Base-by-base conservation (phyloP, 2,329 filamentous ascomycete genomes). In the Epichloe uncinata region DNA sequence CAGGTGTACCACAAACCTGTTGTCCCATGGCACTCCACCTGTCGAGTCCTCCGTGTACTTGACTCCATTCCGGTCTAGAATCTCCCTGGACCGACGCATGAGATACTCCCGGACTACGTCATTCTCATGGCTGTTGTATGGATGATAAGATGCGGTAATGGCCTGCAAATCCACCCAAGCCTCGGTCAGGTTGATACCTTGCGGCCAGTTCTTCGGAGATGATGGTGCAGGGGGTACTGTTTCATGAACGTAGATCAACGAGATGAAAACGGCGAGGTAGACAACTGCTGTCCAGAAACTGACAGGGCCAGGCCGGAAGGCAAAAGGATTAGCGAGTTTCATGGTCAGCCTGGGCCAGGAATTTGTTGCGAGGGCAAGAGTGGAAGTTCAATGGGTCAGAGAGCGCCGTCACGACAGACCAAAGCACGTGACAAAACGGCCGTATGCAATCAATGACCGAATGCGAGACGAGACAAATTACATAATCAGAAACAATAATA, bases 111-210 rank as follows among this genome's bases (percentile, higher is more conserved):
- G 82, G 35, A 96, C 82, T 22, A 80, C 71, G 58, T 95, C 90
- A 63, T 96, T 97, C 53, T 79, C 74, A 52, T 75, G 82, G 57
- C 85, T 90, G 68, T 95, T 96, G 71, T 87, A 95, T 0, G 93
- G 91, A 63, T 95, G 93, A 62, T 85, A 93, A 1, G 75, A 73
- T 55, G 74, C 74, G 35, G 85, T 91, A 45, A 98, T 74, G 50
- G 74, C 70, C 53, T 88, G 80, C 34, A 98, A 73, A 62, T 97
- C 90, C 12, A 74, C 68, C 90, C 90, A 97, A 37, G 91, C 88
- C 67, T 94, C 82, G 2, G 83, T 84, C 48, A 97, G 69, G 60
- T 95, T 87, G 60, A 94, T 70, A 16, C 88, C 89, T 8, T 56
- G 57, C 34, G 58, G 70, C 61, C 76, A 5, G 69, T 69, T 9